Evolutionary conservation across 2,329 filamentous ascomycete species (phyloP), one percentile per base, ranked within the genome.

Genomic region (Ambrosiella xylebori): DNA sequence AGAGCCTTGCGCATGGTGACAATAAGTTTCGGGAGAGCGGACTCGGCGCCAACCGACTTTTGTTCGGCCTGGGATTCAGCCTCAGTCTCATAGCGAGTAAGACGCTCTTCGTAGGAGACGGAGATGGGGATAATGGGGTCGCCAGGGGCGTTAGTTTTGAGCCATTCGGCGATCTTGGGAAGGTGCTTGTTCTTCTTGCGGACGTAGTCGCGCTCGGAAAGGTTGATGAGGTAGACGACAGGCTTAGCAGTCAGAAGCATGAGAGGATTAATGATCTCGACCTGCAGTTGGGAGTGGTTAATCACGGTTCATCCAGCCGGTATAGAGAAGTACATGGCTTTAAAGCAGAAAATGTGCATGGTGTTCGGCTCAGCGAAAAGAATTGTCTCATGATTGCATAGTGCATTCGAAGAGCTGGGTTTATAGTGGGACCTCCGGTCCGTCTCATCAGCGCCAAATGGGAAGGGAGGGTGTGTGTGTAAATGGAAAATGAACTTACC

Each of bases 111-210:
- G 65, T 94, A 91, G 40, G 80, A 84, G 59, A 96, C 86, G 0
- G 93, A 97, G 66, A 98, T 84, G 62, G 91, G 93, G 60, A 98
- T 88, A 67, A 97, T 84, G 56, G 90, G 87, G 68, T 96, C 90
- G 59, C 88, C 89, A 57, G 82, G 71, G 5, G 90, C 87, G 70
- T 98, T 79, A 69, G 86, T 81, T 76, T 97, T 95, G 71, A 96
- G 83, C 93, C 93, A 98, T 69, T 93, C 86, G 61, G 86, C 88
- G 64, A 97, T 84, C 75, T 91, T 93, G 64, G 86, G 81, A 58
- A 98, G 81, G 74, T 98, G 83, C 83, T 98, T 98, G 81, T 98
- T 98, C 85, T 97, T 98, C 77, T 97, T 93, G 67, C 93, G 86
- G 68, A 96, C 84, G 71, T 90, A 98, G 73, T 98, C 93, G 73